These are phyloP conservation scores for Trichoderma erinaceum DNA, from an alignment of 495 filamentous ascomycete genomes.

Conservation along the genomic window DNA sequence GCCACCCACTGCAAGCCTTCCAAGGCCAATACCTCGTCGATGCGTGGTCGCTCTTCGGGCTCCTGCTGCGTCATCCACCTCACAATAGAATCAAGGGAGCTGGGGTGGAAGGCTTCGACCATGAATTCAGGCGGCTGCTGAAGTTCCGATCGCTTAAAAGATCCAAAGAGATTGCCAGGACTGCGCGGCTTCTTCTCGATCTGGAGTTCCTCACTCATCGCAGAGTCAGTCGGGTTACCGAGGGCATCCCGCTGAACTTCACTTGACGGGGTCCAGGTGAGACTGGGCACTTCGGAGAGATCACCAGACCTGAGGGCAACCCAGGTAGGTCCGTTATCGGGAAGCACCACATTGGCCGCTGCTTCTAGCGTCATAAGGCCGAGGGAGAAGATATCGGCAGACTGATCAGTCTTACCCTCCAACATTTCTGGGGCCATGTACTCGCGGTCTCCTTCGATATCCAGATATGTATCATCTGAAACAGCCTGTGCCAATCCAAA, in stretches of 20 bases:
- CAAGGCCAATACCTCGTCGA: constrained; percentile 60
- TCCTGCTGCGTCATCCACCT: constrained; percentile 79
- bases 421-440: constrained; percentile 94
- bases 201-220: constrained; percentile 16
- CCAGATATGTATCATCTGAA: constrained; percentile 69
- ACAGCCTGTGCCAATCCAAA: constrained; percentile 85
- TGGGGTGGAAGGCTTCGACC: constrained; percentile 58
- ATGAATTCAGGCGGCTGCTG: constrained; percentile 79
- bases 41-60: constrained; percentile 65
- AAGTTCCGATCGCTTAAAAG: constrained; percentile 56
- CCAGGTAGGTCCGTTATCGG: constrained; percentile 88
- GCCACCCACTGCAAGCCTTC: constrained; percentile 72
- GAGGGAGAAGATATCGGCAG: constrained; percentile 87
- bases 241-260: constrained; percentile 67
- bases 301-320: constrained; percentile 79
- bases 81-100: constrained; percentile 79
- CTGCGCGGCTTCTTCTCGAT: constrained; percentile 23
- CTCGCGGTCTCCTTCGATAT: constrained; percentile 89
- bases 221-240: constrained; percentile 46
- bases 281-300: constrained; percentile 73
- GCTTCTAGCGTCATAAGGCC: constrained; percentile 92
- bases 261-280: constrained; percentile 70
- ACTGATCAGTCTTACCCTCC: constrained; percentile 74
- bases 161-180: constrained; percentile 41
- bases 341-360: constrained; percentile 82